phyloP scores from a whole-genome alignment of 1,284 basidiomycete species.

The Schizopora paradoxa region DNA sequence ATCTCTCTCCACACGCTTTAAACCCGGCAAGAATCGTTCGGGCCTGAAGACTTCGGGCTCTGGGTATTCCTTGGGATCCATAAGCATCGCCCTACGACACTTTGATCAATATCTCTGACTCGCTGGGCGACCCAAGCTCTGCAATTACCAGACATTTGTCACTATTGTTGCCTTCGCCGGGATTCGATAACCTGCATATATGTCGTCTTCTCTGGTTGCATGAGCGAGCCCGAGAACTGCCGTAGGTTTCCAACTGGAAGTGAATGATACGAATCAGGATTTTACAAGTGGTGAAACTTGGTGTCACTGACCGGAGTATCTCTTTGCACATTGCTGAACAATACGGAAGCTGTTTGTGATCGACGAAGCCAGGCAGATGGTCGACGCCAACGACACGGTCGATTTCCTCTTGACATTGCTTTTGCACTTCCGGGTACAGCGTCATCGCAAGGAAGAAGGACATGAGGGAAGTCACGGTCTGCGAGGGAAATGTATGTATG shows the following conservation, averaged over 20 bases:
- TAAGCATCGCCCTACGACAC: neutral
- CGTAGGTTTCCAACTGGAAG: neutral
- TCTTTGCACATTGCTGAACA: conserved; percentile 11
- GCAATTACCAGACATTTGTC: neutral
- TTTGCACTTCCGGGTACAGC: conserved; percentile 14
- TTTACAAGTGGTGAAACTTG: neutral
- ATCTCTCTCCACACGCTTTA: neutral
- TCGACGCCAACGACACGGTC: conserved; percentile 16
- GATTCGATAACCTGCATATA: neutral
- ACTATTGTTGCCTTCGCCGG: neutral
- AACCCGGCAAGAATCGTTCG: neutral
- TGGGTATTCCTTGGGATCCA: neutral
- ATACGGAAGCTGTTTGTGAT: conserved; percentile 13
- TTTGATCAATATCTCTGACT: neutral
- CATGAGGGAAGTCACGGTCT: neutral
- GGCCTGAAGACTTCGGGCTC: neutral
- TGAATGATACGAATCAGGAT: neutral
- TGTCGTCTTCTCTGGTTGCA: conserved; percentile 8
- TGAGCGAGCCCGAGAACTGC: conserved; percentile 17
- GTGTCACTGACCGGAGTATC: neutral
- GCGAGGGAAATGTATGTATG: conserved; percentile 20
- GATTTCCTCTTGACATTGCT: conserved; percentile 18
- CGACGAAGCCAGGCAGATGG: conserved; percentile 14
- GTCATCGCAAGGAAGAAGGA: conserved; percentile 13
- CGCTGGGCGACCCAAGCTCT: too few species aligned